Base-by-base conservation (phyloP, 108 stramenopile genomes). In the Cyclostephanos tholiformis region DNA sequence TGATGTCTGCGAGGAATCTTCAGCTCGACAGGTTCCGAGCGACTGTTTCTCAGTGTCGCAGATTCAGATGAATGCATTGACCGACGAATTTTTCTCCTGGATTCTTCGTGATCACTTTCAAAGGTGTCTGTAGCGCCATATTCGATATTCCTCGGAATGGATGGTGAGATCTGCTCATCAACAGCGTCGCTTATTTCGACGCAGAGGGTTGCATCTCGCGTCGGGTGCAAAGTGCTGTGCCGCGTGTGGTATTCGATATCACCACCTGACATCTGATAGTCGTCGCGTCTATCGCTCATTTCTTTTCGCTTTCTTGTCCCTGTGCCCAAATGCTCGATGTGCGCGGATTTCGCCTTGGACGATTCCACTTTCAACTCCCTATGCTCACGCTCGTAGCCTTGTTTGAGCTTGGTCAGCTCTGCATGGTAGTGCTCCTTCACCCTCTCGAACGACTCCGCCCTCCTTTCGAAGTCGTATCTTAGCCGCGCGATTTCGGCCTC, bases 381-480 rank as follows among this genome's bases (percentile, higher is more conserved):
- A 20, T 63, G 59, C 61, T 63, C 65, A 6, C 55, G 66, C 44
- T 69, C 59, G 30, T 52, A 63, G 11, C 63, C 35, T 14, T 41
- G 35, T 59, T 71, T 80, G 4, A 29, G 50, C 10, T 64, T 49
- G 20, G 16, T 63, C 57, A 74, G 19, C 56, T 80, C 79, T 11
- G 7, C 60, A 32, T 69, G 57, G 39, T 74, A 70, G 19, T 65
- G 57, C 39, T 71, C 72, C 38, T 74, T 74, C 39, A 64, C 72
- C 52, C 63, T 70, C 26, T 70, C 72, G 59, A 70, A 69, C 12
- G 72, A 74, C 36, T 70, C 69, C 51, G 32, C 27, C 23, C 41
- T 66, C 72, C 50, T 67, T 17, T 79, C 66, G 29, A 73, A 79
- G 43, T 79, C 72, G 19, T 63, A 38, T 36, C 62, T 53, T 63